Evolutionary conservation across 2,329 filamentous ascomycete genomes (phyloP).

Genomic region (Cladorrhinum sp.): DNA sequence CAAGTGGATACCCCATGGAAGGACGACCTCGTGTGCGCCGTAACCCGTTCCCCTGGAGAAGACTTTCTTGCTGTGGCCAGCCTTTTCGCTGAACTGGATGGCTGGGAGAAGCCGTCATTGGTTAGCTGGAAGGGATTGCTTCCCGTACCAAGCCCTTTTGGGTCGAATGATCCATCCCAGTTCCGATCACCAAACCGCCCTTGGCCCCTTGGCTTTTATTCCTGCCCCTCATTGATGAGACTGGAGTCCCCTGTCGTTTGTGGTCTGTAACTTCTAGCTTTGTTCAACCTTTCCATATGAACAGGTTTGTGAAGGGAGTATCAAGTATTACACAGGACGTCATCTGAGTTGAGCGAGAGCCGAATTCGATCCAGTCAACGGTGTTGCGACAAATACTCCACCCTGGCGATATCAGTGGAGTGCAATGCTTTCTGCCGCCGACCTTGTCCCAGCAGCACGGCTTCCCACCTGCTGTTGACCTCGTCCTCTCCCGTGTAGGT

Average conservation of each 20-base stretch:
- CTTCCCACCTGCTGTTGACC: background rate
- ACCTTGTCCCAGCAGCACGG: constrained; percentile 11
- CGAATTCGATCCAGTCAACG: background rate
- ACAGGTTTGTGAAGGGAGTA: background rate
- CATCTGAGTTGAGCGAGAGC: background rate
- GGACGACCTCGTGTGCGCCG: background rate
- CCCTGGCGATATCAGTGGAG: background rate
- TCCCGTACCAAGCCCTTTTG: constrained; percentile 10
- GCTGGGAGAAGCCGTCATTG: constrained; percentile 27
- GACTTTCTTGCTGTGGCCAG: constrained; percentile 16
- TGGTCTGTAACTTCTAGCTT: background rate
- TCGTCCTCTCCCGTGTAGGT: background rate
- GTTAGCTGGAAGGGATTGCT: constrained; percentile 15
- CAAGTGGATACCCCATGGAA: background rate
- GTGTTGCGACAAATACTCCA: background rate
- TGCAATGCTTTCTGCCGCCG: constrained; percentile 9
- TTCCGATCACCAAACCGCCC: constrained; percentile 12
- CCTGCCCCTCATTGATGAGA: background rate
- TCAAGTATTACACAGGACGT: background rate
- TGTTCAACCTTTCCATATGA: background rate
- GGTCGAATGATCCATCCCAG: constrained; percentile 10
- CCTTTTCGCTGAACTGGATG: constrained; percentile 20
- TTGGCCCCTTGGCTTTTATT: background rate
- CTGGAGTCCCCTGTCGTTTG: background rate
- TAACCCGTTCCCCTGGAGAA: background rate